Evolutionary conservation across 2,329 filamentous ascomycete species (phyloP).

Genomic region (Cladophialophora bantiana): DNA sequence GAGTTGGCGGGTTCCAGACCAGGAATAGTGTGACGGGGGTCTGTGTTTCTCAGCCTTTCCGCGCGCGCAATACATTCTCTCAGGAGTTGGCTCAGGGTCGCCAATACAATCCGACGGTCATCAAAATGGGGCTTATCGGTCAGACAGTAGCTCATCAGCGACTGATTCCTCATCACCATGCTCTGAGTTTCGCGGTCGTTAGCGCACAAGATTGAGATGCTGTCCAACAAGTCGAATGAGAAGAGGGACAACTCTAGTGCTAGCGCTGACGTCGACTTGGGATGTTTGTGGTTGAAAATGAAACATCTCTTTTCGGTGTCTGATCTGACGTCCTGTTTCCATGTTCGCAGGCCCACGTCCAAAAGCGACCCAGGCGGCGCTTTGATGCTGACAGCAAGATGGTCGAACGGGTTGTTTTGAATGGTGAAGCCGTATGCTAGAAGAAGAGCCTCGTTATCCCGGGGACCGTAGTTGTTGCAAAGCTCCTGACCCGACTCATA

Average conservation of each 20-base stretch:
- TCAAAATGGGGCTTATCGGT: slow-evolving; percentile 30
- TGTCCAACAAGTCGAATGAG: slow-evolving; percentile 52
- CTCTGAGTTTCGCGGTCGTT: slow-evolving; percentile 51
- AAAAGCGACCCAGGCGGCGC: slow-evolving; percentile 50
- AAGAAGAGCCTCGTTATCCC: slow-evolving; percentile 73
- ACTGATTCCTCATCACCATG: slow-evolving; percentile 33
- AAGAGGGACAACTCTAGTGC: slow-evolving; percentile 52
- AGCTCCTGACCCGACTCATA: slow-evolving; percentile 62
- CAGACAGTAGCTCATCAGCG: slow-evolving; percentile 37
- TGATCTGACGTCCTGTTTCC: slow-evolving; percentile 43
- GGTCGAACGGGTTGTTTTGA: slow-evolving; percentile 53
- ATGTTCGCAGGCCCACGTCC: slow-evolving; percentile 44
- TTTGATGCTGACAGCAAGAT: slow-evolving; percentile 51
- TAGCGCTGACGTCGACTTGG: slow-evolving; percentile 46
- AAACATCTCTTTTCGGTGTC: slow-evolving; percentile 50
- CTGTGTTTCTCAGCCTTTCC: slow-evolving; percentile 45
- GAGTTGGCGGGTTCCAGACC: slow-evolving; percentile 44
- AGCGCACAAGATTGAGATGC: slow-evolving; percentile 50
- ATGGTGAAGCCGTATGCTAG: slow-evolving; percentile 57
- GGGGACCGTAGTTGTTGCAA: slow-evolving; percentile 77
- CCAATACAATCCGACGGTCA: slow-evolving; percentile 48
- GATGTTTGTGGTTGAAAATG: slow-evolving; percentile 55
- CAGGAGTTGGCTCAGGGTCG: slow-evolving; percentile 51
- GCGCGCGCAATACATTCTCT: slow-evolving; percentile 52
- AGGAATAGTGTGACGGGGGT: slow-evolving; percentile 26